phyloP scores from a whole-genome alignment of 176 grass and related monocot species.

The Musa acuminata region DNA sequence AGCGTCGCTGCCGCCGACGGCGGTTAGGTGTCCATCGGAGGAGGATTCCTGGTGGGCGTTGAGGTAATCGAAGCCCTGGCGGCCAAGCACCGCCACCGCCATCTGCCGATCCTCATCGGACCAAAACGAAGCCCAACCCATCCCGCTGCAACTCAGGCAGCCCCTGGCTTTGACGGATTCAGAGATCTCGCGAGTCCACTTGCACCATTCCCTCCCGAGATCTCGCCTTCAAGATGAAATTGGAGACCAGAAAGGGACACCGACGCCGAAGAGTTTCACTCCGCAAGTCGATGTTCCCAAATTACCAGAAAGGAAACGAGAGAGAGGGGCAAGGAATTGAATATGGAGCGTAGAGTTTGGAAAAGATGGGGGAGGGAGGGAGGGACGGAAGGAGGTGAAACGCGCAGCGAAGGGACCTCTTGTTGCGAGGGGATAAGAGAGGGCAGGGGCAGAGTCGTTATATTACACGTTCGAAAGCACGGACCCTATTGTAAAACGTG shows the following conservation, averaged over 20 bases:
- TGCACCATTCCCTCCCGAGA: too few relatives aligned
- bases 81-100: conserved; percentile 58
- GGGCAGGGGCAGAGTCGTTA: background rate
- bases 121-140: conserved; percentile 19
- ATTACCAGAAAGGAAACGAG: too few relatives aligned
- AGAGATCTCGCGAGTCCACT: too few relatives aligned
- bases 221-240: too few relatives aligned
- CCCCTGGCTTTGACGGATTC: too few relatives aligned
- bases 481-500: too few relatives aligned
- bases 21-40: conserved; percentile 29
- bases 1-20: conserved; percentile 2
- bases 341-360: too few relatives aligned
- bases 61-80: conserved; percentile 52
- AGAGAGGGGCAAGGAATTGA: too few relatives aligned
- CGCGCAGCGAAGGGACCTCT: background rate
- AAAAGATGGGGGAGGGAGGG: background rate
- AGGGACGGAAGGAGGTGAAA: background rate
- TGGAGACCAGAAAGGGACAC: too few relatives aligned
- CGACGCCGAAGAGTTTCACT: too few relatives aligned
- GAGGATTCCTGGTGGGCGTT: conserved; percentile 32
- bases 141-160: background rate
- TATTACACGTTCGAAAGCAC: background rate
- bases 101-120: conserved; percentile 55
- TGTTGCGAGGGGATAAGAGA: background rate
- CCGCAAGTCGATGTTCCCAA: too few relatives aligned